A percentile compares a stretch with the other conserved stretches of the same genome.
Conservation (phyloP, 768 basidiomycete genomes). For the Suillus luteus region DNA sequence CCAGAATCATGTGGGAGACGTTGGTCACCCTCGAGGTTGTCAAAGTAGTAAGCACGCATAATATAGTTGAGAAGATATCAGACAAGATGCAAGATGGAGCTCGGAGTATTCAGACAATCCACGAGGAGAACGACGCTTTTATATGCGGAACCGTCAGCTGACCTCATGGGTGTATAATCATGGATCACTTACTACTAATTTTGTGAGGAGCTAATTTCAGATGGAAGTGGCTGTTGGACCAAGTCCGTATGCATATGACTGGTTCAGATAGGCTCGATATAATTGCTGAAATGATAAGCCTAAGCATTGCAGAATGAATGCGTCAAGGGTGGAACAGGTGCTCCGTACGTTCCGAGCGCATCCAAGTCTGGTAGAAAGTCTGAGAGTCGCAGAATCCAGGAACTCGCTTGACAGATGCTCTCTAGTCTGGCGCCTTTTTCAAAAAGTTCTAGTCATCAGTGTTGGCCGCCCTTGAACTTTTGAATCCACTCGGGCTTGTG, state of each 20-base stretch:
- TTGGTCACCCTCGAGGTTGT: conserved; percentile 77
- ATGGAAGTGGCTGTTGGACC: background rate
- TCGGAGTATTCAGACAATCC: background rate
- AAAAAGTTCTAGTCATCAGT: background rate
- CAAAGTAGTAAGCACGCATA: conserved; percentile 76
- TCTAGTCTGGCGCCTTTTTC: background rate
- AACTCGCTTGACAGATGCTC: too few relatives aligned
- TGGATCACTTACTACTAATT: background rate
- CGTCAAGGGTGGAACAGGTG: background rate
- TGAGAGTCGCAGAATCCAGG: too few relatives aligned
- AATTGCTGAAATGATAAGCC: background rate
- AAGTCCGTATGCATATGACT: background rate
- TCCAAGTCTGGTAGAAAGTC: background rate
- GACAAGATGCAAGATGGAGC: background rate
- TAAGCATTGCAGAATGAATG: background rate
- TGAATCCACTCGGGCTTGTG: background rate
- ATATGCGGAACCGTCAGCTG: background rate
- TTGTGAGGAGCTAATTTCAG: background rate
- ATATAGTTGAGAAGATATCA: background rate
- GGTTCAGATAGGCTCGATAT: background rate
- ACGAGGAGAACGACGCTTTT: background rate
- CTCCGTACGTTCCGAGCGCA: background rate
- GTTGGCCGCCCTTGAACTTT: background rate
- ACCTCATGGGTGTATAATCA: background rate
- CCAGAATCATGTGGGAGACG: conserved; percentile 76